Evolutionary conservation across 305 asterid genomes (phyloP).

Genomic region (Fraxinus latifolia): DNA sequence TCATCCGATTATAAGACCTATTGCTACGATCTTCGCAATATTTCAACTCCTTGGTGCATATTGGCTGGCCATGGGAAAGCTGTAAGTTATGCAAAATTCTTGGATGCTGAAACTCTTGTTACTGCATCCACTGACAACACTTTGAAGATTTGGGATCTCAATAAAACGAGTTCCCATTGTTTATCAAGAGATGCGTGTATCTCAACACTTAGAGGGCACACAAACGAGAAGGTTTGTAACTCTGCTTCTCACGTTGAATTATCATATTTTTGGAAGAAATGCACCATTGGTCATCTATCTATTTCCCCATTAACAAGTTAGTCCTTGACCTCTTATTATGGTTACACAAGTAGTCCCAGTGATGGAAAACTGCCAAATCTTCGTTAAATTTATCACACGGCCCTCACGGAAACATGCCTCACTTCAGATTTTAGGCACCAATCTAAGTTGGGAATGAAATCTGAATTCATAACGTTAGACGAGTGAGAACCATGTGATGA

Average conservation of each 20-base stretch:
- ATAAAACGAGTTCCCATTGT: slow-evolving; percentile 55
- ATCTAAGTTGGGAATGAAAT: background rate
- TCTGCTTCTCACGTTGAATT: background rate
- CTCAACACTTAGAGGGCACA: slow-evolving; percentile 80
- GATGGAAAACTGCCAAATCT: background rate
- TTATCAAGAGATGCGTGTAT: slow-evolving; percentile 72
- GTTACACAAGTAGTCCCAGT: background rate
- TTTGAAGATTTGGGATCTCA: slow-evolving; percentile 87
- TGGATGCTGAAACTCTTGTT: slow-evolving; percentile 68
- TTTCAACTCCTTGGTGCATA: slow-evolving; percentile 71
- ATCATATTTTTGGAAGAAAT: background rate
- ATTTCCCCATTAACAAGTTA: background rate
- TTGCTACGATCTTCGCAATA: slow-evolving; percentile 86
- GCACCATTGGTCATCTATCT: background rate
- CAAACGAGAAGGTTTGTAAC: slow-evolving; percentile 79
- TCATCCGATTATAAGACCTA: slow-evolving; percentile 86
- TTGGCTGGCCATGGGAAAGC: slow-evolving; percentile 90
- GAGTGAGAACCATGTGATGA: background rate
- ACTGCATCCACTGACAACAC: slow-evolving; percentile 97
- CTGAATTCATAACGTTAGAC: background rate
- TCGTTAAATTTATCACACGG: background rate
- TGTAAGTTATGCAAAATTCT: slow-evolving; percentile 82
- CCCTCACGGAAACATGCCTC: background rate
- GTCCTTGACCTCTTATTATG: background rate
- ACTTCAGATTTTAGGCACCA: background rate